A percentile compares a stretch with the other conserved stretches of the same genome.
Conservation (phyloP, 352 stramenopile genomes). For the Aphanomyces euteiches region DNA sequence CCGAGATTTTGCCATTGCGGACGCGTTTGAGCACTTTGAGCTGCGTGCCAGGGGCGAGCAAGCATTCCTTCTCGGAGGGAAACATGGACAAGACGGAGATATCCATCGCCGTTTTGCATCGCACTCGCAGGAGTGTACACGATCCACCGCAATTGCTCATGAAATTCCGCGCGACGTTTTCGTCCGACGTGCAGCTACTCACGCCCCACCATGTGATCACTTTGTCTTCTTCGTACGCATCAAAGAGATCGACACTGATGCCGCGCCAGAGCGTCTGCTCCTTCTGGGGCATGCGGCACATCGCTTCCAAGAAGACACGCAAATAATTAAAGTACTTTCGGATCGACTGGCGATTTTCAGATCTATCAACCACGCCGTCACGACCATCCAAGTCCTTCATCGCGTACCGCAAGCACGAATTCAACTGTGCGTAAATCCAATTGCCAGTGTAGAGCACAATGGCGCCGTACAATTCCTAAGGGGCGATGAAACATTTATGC, state of each 20-base stretch:
- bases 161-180: constrained; percentile 18
- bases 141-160: constrained; percentile 16
- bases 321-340: constrained; percentile 17
- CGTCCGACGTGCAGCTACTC: constrained; percentile 17
- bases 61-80: constrained; percentile 17
- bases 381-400: no score
- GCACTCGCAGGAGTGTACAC: constrained; percentile 12
- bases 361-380: neutral
- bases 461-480: constrained; percentile 14
- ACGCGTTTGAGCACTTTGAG: constrained; percentile 10
- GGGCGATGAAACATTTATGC: neutral
- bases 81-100: constrained; percentile 27
- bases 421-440: constrained; percentile 10
- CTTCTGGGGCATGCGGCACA: constrained; percentile 23
- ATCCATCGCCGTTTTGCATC: constrained; percentile 22
- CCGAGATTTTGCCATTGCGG: constrained; percentile 11
- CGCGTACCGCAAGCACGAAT: neutral
- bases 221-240: constrained; percentile 24
- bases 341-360: constrained; percentile 12
- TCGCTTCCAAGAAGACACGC: constrained; percentile 21
- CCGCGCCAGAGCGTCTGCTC: constrained; percentile 19
- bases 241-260: constrained; percentile 20
- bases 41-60: constrained; percentile 15
- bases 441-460: constrained; percentile 13
- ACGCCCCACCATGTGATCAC: constrained; percentile 26